A percentile compares a stretch with the other conserved stretches of the same genome.
phyloP scores from a whole-genome alignment of 2,329 filamentous ascomycete species.

The Torrubiellomyces zombiae region DNA sequence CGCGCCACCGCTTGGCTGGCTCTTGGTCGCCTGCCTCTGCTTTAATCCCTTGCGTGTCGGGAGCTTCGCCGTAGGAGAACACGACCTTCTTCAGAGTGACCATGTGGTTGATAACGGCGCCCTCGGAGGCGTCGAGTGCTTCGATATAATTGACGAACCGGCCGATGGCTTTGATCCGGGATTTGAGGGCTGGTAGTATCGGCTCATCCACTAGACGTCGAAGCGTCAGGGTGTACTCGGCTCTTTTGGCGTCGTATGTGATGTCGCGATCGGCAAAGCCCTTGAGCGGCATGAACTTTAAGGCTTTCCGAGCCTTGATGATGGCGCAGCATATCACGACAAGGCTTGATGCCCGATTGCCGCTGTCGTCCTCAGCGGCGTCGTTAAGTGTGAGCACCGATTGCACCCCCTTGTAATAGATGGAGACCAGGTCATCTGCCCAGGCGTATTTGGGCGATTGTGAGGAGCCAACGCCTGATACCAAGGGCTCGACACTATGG shows the following conservation, averaged over 20 bases:
- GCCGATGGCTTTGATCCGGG: slow-evolving; percentile 49
- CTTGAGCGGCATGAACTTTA: slow-evolving; percentile 37
- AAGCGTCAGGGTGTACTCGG: slow-evolving; percentile 46
- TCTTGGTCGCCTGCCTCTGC: slow-evolving; percentile 4
- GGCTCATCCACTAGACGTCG: slow-evolving; percentile 40
- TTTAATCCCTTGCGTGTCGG: slow-evolving; percentile 1
- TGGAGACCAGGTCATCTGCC: slow-evolving; percentile 41
- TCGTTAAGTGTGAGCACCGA: slow-evolving; percentile 5
- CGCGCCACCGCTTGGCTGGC: slow-evolving; percentile 24
- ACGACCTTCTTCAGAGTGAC: slow-evolving; percentile 45
- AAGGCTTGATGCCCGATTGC: slow-evolving; percentile 9
- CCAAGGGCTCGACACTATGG: slow-evolving; percentile 9
- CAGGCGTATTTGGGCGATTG: slow-evolving; percentile 25
- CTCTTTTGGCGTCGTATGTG: slow-evolving; percentile 39
- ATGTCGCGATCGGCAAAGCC: slow-evolving; percentile 43
- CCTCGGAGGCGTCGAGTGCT: slow-evolving; percentile 40
- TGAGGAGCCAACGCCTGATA: slow-evolving; percentile 6
- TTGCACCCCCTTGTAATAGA: slow-evolving; percentile 36
- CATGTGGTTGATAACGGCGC: slow-evolving; percentile 38
- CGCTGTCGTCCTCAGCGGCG: slow-evolving; percentile 2
- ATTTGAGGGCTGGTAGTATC: slow-evolving; percentile 39
- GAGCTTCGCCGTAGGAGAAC: slow-evolving; percentile 45
- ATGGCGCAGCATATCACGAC: slow-evolving; percentile 32
- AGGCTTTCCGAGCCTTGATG: slow-evolving; percentile 35
- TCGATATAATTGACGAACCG: slow-evolving; percentile 54